Evolutionary conservation across 768 basidiomycete genomes (phyloP), one percentile per base, ranked within the genome.

Genomic region (Astraeus odoratus): DNA sequence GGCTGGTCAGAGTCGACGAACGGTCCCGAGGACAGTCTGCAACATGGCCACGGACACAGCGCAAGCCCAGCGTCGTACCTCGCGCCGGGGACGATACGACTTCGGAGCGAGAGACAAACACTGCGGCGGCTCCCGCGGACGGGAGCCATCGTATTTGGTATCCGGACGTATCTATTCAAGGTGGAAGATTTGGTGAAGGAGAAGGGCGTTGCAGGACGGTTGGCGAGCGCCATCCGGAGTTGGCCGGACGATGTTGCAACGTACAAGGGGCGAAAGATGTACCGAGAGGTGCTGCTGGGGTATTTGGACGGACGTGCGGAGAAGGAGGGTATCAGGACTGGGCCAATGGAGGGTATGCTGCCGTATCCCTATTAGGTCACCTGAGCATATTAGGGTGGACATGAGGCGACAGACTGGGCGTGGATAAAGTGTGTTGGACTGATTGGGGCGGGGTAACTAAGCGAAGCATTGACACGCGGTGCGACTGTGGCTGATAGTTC

Each of bases 91-190:
- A 68, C 68, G 5, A 60, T 86, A 16, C 73, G 75, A 7, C 61
- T 84, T 47, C 71, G 86, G 19, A 71, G 71, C 20, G 84, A 86
- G 57, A 67, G 84, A 19, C 83, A 86, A 65, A 80, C 78, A 25
- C 63, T 86, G 47, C 68, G 83, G 31, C 68, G 84, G 23, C 71
- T 87, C 42, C 78, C 78, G 9, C 65, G 69, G 3, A 77, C 76
- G 33, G 83, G 84, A 9, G 81, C 75, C 2, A 70, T 86, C 29
- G 61, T 81, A 31, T 87, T 88, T 59, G 81, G 78, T 42, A 81
- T 86, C 54, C 70, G 83, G 30, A 80, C 79, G 39, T 84, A 85
- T 63, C 42, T 80, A 44, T 73, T 72, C 33, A 75, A 75, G 18
- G 58, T 84, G 27, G 70, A 67, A 19, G 71, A 74, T 30, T 60